These are phyloP conservation scores for Thalassiosira ordinaria DNA, from an alignment of 352 stramenopile genomes.

Conservation along the genomic window DNA sequence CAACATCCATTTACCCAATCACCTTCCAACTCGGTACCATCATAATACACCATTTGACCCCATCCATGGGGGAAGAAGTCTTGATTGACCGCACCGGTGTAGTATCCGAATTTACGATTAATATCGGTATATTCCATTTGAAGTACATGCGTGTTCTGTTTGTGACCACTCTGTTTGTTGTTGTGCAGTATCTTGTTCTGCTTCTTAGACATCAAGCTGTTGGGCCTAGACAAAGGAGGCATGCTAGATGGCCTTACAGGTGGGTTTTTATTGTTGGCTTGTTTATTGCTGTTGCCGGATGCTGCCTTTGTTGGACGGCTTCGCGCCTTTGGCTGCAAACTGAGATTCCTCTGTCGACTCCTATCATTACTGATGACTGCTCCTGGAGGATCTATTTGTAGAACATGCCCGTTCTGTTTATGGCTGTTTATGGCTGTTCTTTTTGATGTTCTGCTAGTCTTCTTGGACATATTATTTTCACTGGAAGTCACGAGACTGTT, in stretches of 20 bases:
- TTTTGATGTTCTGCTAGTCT: background rate
- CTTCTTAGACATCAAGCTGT: background rate
- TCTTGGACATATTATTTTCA: background rate
- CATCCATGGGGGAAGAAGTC: conserved; percentile 45
- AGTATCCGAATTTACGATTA: conserved; percentile 24
- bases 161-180: background rate
- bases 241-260: background rate
- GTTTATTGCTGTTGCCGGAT: too few relatives aligned
- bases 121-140: conserved; percentile 53
- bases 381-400: conserved; percentile 46
- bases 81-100: conserved; percentile 46
- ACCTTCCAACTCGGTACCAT: background rate
- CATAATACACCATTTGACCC: conserved; percentile 44
- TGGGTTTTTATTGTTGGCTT: too few relatives aligned
- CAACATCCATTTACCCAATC: background rate
- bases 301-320: too few relatives aligned
- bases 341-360: too few relatives aligned
- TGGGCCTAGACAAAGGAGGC: background rate
- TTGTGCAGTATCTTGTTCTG: background rate
- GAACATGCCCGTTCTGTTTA: conserved; percentile 31
- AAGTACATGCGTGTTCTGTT: conserved; percentile 19
- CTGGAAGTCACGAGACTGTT: too few relatives aligned
- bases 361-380: too few relatives aligned
- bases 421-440: background rate
- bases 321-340: too few relatives aligned